Conservation (phyloP, 2,329 filamentous ascomycete genomes). For the Penicillium sp. region DNA sequence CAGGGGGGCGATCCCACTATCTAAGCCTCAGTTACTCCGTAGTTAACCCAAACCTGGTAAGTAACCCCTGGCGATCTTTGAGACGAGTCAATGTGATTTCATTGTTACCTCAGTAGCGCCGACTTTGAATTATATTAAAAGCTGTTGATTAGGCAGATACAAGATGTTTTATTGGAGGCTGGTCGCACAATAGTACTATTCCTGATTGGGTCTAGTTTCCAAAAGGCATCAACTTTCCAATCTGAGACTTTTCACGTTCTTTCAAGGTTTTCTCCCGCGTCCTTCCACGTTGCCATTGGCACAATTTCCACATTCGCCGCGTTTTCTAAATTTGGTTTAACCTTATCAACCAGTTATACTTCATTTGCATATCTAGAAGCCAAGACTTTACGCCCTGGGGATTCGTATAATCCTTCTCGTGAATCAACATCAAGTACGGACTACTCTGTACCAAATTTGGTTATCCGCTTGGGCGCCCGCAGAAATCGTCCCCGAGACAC, state of each 20-base stretch:
- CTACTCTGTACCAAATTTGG: too few species aligned
- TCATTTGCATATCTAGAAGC: neutral
- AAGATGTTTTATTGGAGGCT: neutral
- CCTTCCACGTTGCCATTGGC: neutral
- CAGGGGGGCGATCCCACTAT: conserved; percentile 3
- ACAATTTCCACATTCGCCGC: neutral
- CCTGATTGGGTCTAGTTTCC: neutral
- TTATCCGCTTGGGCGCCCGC: neutral
- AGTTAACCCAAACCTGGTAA: neutral
- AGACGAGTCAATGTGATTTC: neutral
- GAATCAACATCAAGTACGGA: neutral
- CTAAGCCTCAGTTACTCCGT: conserved; percentile 6
- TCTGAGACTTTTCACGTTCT: neutral
- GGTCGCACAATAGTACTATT: neutral
- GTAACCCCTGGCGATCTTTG: neutral
- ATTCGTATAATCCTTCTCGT: neutral
- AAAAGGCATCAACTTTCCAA: neutral
- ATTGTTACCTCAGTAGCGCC: neutral
- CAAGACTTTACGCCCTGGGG: neutral
- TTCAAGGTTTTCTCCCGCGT: neutral
- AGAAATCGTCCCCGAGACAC: neutral
- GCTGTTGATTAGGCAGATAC: neutral
- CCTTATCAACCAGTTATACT: neutral
- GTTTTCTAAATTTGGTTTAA: neutral
- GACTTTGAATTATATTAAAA: neutral